Percentiles rank a stretch among this genome's conserved stretches.
These are phyloP conservation scores for Coprinellus aureogranulatus DNA, from an alignment of 768 basidiomycete genomes.

Conservation along the genomic window DNA sequence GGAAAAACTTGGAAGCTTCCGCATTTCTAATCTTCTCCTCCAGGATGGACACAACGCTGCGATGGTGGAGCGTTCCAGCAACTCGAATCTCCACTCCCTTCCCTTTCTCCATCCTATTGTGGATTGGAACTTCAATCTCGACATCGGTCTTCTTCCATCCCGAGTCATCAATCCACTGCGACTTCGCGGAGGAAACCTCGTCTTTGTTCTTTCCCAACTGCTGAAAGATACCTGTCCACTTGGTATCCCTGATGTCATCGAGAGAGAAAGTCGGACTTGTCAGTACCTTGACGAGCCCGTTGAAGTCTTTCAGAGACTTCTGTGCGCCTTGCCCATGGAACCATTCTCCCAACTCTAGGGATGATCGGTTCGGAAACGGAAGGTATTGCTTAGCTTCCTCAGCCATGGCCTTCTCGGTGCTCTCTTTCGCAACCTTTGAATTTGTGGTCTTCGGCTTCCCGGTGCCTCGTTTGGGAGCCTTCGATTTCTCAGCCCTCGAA, in stretches of 20 bases:
- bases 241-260: not conserved
- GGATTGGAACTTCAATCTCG: not conserved
- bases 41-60: slow-evolving; percentile 12
- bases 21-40: slow-evolving; percentile 12
- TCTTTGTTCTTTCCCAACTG: not conserved
- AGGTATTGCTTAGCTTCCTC: too few species aligned
- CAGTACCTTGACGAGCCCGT: not conserved
- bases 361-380: not conserved
- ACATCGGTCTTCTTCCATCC: not conserved
- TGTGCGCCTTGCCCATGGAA: not conserved
- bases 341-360: slow-evolving; percentile 4
- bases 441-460: too few species aligned
- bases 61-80: slow-evolving; percentile 13
- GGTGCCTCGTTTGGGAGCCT: too few species aligned
- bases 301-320: not conserved
- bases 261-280: not conserved
- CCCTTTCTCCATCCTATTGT: not conserved
- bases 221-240: not conserved
- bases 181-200: not conserved
- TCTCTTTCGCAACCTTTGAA: too few species aligned
- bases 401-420: too few species aligned
- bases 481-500: too few species aligned
- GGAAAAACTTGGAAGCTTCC: slow-evolving; percentile 8
- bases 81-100: slow-evolving; percentile 7
- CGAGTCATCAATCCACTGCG: not conserved